Base-by-base conservation (phyloP, 257 asterid species). In the Lithospermum erythrorhizon region DNA sequence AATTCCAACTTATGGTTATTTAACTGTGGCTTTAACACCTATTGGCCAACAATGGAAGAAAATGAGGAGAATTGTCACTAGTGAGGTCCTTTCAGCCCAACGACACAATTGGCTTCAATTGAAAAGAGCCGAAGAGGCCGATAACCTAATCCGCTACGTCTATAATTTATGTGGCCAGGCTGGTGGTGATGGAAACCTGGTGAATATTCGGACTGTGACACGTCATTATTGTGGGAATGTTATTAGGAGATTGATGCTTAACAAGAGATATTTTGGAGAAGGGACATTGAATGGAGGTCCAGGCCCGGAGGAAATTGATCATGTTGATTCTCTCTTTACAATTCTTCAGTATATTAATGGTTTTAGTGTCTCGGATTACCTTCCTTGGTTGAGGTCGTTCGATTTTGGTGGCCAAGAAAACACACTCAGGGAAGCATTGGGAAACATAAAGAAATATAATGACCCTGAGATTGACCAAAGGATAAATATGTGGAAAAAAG, bases 331-430 rank as follows among this genome's bases (percentile, higher is more conserved):
- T 6, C 60, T 56, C 1, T 56, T 56, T 18, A 56, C 60, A 10
- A 56, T 56, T 56, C 60, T 56, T 56, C 18, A 18, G 16, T 21
- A 56, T 56, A 6, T 61, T 0, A 53, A 68, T 55, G 68, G 63
- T 0, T 71, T 73, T 30, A 63, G 65, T 3, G 30, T 80, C 9
- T 58, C 73, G 9, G 82, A 76, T 49, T 80, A 57, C 53, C 27
- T 56, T 57, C 73, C 80, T 0, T 71, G 69, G 29, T 51, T 80
- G 17, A 37, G 70, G 22, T 20, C 13, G 10, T 70, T 72, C 0
- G 78, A 80, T 59, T 21, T 79, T 3, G 84, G 75, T 63, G 84
- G 81, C 1, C 56, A 65, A 13, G 66, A 67, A 8, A 62, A 21
- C 58, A 65, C 20, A 9, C 21, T 79, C 2, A 21, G 6, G 19